Evolutionary conservation across 1,139 yeast genomes (phyloP), one percentile per base, ranked within the genome.

Genomic region (Diutina sp.): DNA sequence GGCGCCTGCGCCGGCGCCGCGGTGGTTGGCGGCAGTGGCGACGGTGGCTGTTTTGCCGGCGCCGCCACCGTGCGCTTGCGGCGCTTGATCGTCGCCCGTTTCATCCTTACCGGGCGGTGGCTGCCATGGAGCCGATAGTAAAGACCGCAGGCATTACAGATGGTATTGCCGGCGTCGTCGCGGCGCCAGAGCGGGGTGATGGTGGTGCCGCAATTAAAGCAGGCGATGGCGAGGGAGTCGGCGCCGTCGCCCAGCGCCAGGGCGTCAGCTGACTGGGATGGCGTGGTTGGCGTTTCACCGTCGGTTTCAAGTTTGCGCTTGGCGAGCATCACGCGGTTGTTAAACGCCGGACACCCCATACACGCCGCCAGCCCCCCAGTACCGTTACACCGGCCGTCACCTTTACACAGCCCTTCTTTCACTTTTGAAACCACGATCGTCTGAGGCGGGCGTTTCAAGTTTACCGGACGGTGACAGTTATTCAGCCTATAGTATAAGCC

Each of bases 171-270:
- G 6, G 76, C 78, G 59, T 84, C 90, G 64, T 88, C 91, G 61
- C 96, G 73, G 65, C 96, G 76, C 96, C 96, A 89, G 16, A 89
- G 72, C 0, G 96, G 96, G 0, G 96, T 89, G 61, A 87, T 85
- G 7, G 93, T 87, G 21, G 93, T 85, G 11, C 82, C 84, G 71
- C 96, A 89, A 70, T 89, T 89, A 63, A 79, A 85, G 67, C 96
- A 88, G 0, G 91, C 89, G 32, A 86, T 81, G 2, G 86, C 87
- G 57, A 83, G 71, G 35, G 80, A 73, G 25, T 61, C 64, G 12
- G 58, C 61, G 1, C 56, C 16, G 38, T 46, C 14, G 16, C 29
- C 25, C 48, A 51, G 14, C 56, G 25, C 41, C 47, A 56, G 35
- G 25, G 25, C 25, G 25, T 12, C 14, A 9, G 41, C 29, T 5